Percentiles rank a stretch among this genome's conserved stretches.
phyloP scores from a whole-genome alignment of 164 flowering plant genomes.

The Stephania japonica region DNA sequence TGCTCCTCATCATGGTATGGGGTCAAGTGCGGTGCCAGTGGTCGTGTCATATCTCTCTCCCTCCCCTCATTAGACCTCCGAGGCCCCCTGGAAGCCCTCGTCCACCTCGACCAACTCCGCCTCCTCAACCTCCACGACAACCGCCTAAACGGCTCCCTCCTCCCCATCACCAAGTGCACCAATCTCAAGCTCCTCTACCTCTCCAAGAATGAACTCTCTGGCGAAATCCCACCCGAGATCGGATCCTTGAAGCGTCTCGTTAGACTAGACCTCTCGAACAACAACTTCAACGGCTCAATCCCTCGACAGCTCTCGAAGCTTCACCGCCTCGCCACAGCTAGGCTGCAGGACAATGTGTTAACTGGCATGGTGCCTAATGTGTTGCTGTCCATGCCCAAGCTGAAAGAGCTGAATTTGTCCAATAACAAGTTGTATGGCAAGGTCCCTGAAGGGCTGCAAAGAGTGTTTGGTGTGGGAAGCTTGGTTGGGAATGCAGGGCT shows the following conservation, averaged over 20 bases:
- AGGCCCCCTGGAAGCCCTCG: conserved; percentile 60
- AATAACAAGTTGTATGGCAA: conserved; percentile 66
- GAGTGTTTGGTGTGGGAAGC: conserved; percentile 40
- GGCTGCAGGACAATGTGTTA: conserved; percentile 64
- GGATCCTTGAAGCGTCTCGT: conserved; percentile 43
- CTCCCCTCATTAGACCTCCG: conserved; percentile 67
- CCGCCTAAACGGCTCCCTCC: conserved; percentile 70
- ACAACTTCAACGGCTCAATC: conserved; percentile 63
- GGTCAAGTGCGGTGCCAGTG: conserved; percentile 39
- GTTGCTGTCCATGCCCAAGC: conserved; percentile 21
- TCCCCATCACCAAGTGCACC: conserved; percentile 45
- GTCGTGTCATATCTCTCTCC: conserved; percentile 52
- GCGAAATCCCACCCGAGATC: conserved; percentile 52
- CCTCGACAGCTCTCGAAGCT: conserved; percentile 36
- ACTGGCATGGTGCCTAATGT: conserved; percentile 53
- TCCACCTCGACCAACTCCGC: conserved; percentile 69
- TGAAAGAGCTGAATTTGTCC: conserved; percentile 55
- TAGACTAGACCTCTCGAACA: conserved; percentile 71
- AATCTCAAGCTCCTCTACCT: conserved; percentile 76
- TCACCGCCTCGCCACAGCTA: conserved; percentile 50
- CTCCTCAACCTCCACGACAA: conserved; percentile 71
- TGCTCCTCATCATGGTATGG: conserved; percentile 65
- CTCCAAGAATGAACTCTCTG: conserved; percentile 73
- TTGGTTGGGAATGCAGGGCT: conserved; percentile 69
- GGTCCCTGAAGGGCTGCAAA: conserved; percentile 35